A percentile compares a stretch with the other conserved stretches of the same genome.
Evolutionary conservation across 2,329 filamentous ascomycete genomes (phyloP).

Genomic region (Beauveria asiatica): DNA sequence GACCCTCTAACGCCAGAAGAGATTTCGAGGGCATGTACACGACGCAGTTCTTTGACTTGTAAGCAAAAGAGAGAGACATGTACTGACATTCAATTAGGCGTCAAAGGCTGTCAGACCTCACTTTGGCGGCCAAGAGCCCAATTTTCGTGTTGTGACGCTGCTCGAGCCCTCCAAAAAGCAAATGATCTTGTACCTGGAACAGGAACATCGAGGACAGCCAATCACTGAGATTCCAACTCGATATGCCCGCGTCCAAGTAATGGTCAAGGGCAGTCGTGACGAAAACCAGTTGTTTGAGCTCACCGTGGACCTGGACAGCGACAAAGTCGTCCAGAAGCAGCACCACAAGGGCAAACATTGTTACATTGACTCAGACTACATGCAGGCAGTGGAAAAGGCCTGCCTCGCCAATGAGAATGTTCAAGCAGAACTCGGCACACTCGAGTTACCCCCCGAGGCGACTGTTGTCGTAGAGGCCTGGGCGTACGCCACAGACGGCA

Average conservation of each 20-base stretch:
- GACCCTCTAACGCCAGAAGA: constrained; percentile 20
- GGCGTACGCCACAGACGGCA: constrained; percentile 46
- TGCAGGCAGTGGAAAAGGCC: constrained; percentile 37
- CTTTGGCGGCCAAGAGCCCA: constrained; percentile 18
- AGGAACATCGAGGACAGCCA: constrained; percentile 24
- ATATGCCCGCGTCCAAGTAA: constrained; percentile 31
- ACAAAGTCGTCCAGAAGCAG: constrained; percentile 18
- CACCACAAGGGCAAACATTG: constrained; percentile 34
- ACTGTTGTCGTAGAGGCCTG: constrained; percentile 44
- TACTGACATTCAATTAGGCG: constrained; percentile 13
- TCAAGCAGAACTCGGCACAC: constrained; percentile 31
- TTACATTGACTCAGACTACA: constrained; percentile 38
- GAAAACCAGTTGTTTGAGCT: constrained; percentile 21
- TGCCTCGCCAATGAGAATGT: constrained; percentile 36
- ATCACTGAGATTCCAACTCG: constrained; percentile 20
- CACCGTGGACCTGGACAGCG: constrained; percentile 21
- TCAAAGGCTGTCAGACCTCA: constrained; percentile 16
- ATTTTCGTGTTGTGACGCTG: constrained; percentile 43
- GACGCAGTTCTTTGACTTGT: not conserved
- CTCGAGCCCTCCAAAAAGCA: constrained; percentile 40
- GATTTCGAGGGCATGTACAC: constrained; percentile 16
- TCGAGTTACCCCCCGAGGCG: constrained; percentile 36
- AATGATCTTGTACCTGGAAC: constrained; percentile 36
- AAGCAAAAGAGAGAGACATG: not conserved
- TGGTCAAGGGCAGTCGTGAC: constrained; percentile 13